Evolutionary conservation across 2,329 filamentous ascomycete genomes (phyloP).

Genomic region (Chaetothyriales sp.): DNA sequence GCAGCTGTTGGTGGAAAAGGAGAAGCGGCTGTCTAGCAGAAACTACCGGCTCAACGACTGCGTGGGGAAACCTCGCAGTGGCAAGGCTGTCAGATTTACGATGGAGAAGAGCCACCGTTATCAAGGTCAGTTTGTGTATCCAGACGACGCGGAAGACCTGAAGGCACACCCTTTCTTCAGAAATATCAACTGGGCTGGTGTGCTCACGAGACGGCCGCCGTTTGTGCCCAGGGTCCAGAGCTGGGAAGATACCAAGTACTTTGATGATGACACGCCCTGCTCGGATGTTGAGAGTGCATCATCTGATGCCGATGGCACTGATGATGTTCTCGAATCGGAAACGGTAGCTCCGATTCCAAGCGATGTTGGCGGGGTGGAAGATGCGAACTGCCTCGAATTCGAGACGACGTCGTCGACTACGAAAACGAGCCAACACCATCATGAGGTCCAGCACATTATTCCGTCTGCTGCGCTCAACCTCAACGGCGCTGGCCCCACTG

Average conservation of each 20-base stretch:
- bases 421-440: slow-evolving; percentile 13
- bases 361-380: background rate
- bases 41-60: slow-evolving; percentile 56
- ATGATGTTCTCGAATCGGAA: slow-evolving; percentile 9
- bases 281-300: slow-evolving; percentile 42
- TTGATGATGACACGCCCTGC: slow-evolving; percentile 66
- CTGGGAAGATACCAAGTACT: slow-evolving; percentile 70
- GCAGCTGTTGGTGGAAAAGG: slow-evolving; percentile 56
- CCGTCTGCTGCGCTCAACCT: slow-evolving; percentile 10
- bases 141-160: slow-evolving; percentile 76
- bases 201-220: slow-evolving; percentile 58
- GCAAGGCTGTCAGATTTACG: slow-evolving; percentile 11
- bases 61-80: slow-evolving; percentile 15
- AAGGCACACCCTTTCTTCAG: slow-evolving; percentile 78
- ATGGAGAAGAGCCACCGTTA: slow-evolving; percentile 24
- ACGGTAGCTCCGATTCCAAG: background rate
- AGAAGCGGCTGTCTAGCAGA: slow-evolving; percentile 58
- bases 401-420: background rate
- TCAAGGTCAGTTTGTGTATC: slow-evolving; percentile 53
- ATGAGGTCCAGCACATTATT: slow-evolving; percentile 16
- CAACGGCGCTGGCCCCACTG: background rate
- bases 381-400: background rate
- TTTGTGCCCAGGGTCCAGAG: slow-evolving; percentile 60
- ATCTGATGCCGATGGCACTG: slow-evolving; percentile 28
- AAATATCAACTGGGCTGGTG: slow-evolving; percentile 58